Evolutionary conservation across 768 basidiomycete genomes (phyloP).

Genomic region (Agaricus bisporus): DNA sequence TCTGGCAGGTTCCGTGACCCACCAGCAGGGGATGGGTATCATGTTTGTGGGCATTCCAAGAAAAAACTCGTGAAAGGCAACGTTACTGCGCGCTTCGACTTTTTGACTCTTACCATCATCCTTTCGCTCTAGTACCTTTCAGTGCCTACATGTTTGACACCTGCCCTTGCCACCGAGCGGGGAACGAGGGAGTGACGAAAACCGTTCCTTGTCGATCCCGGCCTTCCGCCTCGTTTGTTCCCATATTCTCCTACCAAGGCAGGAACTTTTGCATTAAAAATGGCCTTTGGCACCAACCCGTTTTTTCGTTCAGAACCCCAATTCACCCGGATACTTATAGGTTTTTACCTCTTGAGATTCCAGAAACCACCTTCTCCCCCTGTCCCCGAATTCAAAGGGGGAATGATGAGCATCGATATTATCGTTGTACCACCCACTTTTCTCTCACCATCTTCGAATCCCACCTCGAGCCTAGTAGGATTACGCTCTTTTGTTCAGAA

Average conservation of each 20-base stretch:
- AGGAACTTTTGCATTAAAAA: background rate
- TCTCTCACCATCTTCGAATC: background rate
- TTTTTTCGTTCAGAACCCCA: background rate
- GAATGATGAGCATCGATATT: background rate
- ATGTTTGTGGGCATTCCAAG: background rate
- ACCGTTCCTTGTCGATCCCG: background rate
- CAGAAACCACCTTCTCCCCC: background rate
- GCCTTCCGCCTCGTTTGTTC: background rate
- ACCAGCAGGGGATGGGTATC: background rate
- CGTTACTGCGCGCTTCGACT: background rate
- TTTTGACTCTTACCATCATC: background rate
- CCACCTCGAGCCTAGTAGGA: background rate
- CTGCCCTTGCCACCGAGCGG: background rate
- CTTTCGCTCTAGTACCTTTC: background rate
- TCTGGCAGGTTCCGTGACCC: background rate
- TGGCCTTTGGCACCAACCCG: background rate
- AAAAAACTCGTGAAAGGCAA: background rate
- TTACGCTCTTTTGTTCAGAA: background rate
- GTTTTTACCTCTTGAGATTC: too few relatives aligned
- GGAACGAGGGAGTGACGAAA: background rate
- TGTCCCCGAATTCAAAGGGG: background rate
- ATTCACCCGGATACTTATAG: background rate
- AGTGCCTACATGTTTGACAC: background rate
- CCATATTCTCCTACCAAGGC: background rate
- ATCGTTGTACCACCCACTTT: background rate